Conservation (phyloP, 2,329 filamentous ascomycete genomes). For the Colletotrichum siamense region DNA sequence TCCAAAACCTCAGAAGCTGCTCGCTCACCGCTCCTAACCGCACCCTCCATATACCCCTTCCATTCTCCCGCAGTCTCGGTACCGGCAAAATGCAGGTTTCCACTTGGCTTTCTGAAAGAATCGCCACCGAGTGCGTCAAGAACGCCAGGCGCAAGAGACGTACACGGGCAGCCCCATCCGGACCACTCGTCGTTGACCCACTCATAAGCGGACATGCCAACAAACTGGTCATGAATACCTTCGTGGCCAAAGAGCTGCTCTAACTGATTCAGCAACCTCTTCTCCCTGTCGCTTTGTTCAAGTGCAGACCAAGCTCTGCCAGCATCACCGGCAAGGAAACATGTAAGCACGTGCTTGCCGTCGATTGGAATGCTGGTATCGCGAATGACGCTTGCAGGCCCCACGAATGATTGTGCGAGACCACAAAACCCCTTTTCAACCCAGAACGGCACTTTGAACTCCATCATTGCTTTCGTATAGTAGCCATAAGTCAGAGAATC, state of each 20-base stretch:
- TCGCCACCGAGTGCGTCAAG: conserved; percentile 35
- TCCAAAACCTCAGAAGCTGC: conserved; percentile 48
- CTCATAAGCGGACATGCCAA: conserved; percentile 37
- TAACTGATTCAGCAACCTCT: conserved; percentile 31
- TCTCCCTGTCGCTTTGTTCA: conserved; percentile 22
- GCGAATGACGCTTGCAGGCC: conserved; percentile 49
- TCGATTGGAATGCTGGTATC: conserved; percentile 42
- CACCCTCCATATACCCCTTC: conserved; percentile 66
- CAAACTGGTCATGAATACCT: conserved; percentile 28
- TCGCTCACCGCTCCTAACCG: conserved; percentile 52
- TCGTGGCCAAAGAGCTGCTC: conserved; percentile 25
- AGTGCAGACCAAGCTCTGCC: conserved; percentile 37
- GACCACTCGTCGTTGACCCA: conserved; percentile 44
- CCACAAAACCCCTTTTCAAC: conserved; percentile 46
- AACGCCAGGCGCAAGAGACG: conserved; percentile 41
- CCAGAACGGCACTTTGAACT: conserved; percentile 46
- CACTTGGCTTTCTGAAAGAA: conserved; percentile 36
- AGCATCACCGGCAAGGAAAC: conserved; percentile 43
- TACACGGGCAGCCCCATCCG: conserved; percentile 45
- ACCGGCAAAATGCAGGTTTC: conserved; percentile 51
- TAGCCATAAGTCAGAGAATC: conserved; percentile 46
- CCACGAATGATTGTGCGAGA: conserved; percentile 46
- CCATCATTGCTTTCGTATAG: conserved; percentile 56
- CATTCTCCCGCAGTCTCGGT: conserved; percentile 58
- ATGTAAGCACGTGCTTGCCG: conserved; percentile 38